Evolutionary conservation across 768 basidiomycete species (phyloP).

Genomic region (Suillus plorans): DNA sequence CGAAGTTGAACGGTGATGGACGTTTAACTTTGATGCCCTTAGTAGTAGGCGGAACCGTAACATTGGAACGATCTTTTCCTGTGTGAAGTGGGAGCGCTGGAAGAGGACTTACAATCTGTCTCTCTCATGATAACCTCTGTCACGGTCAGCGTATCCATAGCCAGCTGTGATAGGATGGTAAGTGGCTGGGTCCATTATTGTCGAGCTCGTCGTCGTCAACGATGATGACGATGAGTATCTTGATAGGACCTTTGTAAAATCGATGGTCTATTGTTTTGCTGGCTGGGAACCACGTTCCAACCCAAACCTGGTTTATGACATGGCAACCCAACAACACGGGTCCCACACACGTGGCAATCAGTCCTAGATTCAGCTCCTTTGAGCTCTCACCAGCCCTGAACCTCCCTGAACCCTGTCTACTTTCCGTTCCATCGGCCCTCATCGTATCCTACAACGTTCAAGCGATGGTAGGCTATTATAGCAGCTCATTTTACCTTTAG

Average conservation of each 20-base stretch:
- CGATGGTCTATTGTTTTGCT: constrained; percentile 7
- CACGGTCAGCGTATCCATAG: constrained; percentile 18
- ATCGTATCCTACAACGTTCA: not conserved
- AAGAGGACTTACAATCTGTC: constrained; percentile 36
- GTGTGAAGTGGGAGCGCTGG: constrained; percentile 16
- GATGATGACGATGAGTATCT: constrained; percentile 5
- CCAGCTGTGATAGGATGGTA: not conserved
- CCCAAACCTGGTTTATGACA: constrained; percentile 7
- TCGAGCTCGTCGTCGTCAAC: constrained; percentile 3
- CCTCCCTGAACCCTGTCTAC: not conserved
- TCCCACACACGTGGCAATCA: constrained; percentile 11
- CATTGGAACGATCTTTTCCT: constrained; percentile 15
- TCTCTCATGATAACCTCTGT: constrained; percentile 30
- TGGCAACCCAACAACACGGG: constrained; percentile 9
- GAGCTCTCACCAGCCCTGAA: not conserved
- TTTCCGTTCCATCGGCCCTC: not conserved
- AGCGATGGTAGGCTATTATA: not conserved
- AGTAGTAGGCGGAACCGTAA: constrained; percentile 12
- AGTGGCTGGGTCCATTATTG: not conserved
- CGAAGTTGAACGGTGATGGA: constrained; percentile 6
- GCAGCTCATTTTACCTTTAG: constrained; percentile 1
- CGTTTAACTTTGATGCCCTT: not conserved
- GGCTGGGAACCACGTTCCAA: constrained; percentile 9
- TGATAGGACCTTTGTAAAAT: constrained; percentile 6
- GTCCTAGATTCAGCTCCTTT: not conserved